Evolutionary conservation across 768 basidiomycete species (phyloP).

Genomic region (Suillus lakei): DNA sequence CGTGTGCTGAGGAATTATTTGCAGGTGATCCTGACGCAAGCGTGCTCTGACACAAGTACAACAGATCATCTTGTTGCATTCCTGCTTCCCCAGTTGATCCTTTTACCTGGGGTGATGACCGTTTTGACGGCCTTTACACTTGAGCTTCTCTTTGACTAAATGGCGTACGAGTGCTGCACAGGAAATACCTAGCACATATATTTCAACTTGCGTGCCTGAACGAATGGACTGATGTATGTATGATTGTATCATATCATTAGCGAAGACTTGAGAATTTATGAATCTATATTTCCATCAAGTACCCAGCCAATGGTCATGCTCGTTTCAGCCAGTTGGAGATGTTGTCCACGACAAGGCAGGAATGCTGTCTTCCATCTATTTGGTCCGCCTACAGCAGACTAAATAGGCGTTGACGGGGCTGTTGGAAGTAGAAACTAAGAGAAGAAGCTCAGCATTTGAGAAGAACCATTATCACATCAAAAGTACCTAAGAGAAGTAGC

Average conservation of each 20-base stretch:
- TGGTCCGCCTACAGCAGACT: too few species aligned
- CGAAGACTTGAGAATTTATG: not conserved
- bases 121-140: not conserved
- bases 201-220: not conserved
- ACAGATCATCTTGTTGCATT: conserved; percentile 41
- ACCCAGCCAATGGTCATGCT: not conserved
- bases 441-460: too few species aligned
- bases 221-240: not conserved
- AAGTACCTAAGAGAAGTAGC: too few species aligned
- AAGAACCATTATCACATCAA: too few species aligned
- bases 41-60: conserved; percentile 65
- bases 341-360: not conserved
- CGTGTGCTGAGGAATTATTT: not conserved
- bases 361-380: not conserved
- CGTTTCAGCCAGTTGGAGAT: not conserved
- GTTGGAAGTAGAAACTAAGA: too few species aligned
- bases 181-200: not conserved
- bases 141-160: not conserved
- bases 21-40: conserved; percentile 67
- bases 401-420: too few species aligned
- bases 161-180: not conserved
- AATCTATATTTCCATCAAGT: not conserved
- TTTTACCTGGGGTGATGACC: conserved; percentile 2
- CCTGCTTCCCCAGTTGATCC: conserved; percentile 4
- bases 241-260: too few species aligned